phyloP scores from a whole-genome alignment of 2,329 filamentous ascomycete genomes.

The Phoma sp. region DNA sequence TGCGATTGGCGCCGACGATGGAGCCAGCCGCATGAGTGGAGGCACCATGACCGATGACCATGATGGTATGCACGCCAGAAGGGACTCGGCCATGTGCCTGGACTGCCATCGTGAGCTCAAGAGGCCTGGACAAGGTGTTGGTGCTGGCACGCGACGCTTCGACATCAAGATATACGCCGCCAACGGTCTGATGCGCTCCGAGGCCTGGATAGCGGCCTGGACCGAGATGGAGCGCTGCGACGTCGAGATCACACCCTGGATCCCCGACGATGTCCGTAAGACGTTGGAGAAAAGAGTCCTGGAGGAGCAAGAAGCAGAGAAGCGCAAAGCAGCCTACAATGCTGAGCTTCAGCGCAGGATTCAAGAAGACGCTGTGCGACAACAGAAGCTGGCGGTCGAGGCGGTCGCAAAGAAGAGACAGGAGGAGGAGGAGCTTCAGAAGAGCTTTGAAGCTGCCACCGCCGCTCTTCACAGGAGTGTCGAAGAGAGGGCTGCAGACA shows the following conservation, averaged over 20 bases:
- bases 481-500: conserved; percentile 37
- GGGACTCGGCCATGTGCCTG: conserved; percentile 52
- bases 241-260: conserved; percentile 82
- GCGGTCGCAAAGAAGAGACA: conserved; percentile 30
- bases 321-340: conserved; percentile 36
- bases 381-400: conserved; percentile 38
- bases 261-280: conserved; percentile 64
- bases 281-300: conserved; percentile 63
- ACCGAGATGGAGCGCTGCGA: conserved; percentile 99
- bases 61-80: conserved; percentile 27
- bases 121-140: conserved; percentile 43
- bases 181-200: conserved; percentile 90
- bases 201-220: conserved; percentile 94
- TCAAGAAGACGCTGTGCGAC: conserved; percentile 39
- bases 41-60: conserved; percentile 43
- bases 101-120: conserved; percentile 55
- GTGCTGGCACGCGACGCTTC: conserved; percentile 63
- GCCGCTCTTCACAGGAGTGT: conserved; percentile 33
- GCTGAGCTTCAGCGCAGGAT: conserved; percentile 41
- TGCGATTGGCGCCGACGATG: conserved; percentile 45
- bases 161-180: conserved; percentile 89
- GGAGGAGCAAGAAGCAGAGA: conserved; percentile 47
- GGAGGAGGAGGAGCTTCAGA: conserved; percentile 35
- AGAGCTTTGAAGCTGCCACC: conserved; percentile 35
- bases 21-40: conserved; percentile 45